Conservation (phyloP, 2,329 filamentous ascomycete genomes). For the Talaromyces funiculosus region DNA sequence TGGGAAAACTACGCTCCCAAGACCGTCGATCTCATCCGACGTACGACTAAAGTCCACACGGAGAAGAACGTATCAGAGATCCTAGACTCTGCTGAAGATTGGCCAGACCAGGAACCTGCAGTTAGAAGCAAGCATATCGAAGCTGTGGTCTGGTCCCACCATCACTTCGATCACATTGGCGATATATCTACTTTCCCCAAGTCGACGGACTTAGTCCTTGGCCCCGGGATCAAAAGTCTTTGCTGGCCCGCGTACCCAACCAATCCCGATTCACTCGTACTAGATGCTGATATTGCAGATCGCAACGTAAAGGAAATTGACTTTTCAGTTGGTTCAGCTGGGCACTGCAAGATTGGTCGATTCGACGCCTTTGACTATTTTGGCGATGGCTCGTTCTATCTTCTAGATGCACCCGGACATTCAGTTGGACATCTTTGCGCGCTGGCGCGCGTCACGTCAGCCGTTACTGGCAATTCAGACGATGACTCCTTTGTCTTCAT, state of each 20-base stretch:
- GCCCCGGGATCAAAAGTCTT: slow-evolving; percentile 36
- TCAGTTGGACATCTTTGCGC: slow-evolving; percentile 23
- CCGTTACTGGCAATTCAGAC: no score
- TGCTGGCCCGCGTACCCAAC: slow-evolving; percentile 37
- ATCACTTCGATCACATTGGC: slow-evolving; percentile 41
- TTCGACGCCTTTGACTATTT: slow-evolving; percentile 26
- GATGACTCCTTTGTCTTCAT: slow-evolving; percentile 43
- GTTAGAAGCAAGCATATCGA: background rate
- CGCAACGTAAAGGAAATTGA: background rate
- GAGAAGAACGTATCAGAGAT: slow-evolving; percentile 18
- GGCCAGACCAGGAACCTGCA: slow-evolving; percentile 15
- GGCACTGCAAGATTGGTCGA: slow-evolving; percentile 18
- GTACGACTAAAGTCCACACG: background rate
- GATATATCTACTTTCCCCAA: slow-evolving; percentile 41
- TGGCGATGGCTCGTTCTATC: slow-evolving; percentile 26
- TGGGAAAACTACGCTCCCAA: slow-evolving; percentile 12
- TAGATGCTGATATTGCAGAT: background rate
- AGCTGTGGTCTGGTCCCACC: slow-evolving; percentile 17
- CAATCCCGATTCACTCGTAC: background rate
- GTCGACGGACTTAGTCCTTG: slow-evolving; percentile 42
- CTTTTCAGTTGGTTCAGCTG: slow-evolving; percentile 25
- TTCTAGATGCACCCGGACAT: slow-evolving; percentile 25
- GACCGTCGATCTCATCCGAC: slow-evolving; percentile 1
- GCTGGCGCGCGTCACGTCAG: slow-evolving; percentile 23
- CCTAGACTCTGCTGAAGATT: no score